These are phyloP conservation scores for Aquilaria yunnanensis DNA, from an alignment of 345 rosid species.

Conservation along the genomic window DNA sequence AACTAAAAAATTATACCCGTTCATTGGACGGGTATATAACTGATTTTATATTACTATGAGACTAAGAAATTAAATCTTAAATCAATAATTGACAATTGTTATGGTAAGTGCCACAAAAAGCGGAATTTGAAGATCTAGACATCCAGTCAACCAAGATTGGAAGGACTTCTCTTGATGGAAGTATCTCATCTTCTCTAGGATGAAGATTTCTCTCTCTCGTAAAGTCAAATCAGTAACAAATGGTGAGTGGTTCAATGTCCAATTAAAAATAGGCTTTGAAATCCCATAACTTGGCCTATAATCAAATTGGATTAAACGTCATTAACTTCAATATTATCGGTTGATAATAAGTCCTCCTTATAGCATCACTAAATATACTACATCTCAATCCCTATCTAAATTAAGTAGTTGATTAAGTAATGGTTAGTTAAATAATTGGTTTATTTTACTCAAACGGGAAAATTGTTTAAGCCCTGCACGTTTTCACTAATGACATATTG, in stretches of 20 bases:
- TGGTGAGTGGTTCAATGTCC: conserved; percentile 1
- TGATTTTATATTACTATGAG: no score
- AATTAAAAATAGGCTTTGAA: neutral
- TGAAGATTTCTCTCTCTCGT: conserved; percentile 8
- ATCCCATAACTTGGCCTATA: conserved; percentile 17
- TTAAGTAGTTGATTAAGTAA: neutral
- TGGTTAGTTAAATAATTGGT: neutral
- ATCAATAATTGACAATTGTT: neutral
- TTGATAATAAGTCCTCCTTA: neutral
- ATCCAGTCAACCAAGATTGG: conserved; percentile 10
- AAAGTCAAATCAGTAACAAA: conserved; percentile 18
- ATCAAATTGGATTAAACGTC: conserved; percentile 2
- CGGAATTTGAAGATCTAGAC: neutral
- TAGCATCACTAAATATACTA: conserved; percentile 3
- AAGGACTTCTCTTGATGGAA: neutral
- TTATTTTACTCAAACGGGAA: conserved; percentile 9
- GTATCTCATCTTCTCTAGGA: neutral
- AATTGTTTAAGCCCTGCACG: neutral
- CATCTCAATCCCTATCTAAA: conserved; percentile 1
- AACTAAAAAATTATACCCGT: neutral
- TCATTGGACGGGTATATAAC: no score
- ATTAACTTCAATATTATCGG: neutral
- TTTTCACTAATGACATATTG: conserved; percentile 8
- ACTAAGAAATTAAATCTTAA: no score
- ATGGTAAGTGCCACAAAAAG: neutral